Conservation (phyloP, 208 protist genomes). For the Endotrypanum monterogeii region DNA sequence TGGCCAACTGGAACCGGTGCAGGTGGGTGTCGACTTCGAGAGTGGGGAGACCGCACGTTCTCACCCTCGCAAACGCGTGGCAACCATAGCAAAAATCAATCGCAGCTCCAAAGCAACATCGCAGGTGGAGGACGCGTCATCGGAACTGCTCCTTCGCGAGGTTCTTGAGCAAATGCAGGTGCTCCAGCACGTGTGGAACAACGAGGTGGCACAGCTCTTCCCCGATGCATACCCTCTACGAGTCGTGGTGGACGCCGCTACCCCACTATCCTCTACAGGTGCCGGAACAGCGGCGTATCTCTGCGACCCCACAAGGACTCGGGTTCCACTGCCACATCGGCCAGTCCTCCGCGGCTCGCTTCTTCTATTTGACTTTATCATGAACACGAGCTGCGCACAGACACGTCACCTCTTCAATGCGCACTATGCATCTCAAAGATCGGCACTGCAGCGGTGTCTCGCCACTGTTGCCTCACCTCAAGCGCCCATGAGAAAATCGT, state of each 20-base stretch:
- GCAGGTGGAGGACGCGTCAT: background rate
- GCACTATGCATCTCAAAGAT: constrained; percentile 29
- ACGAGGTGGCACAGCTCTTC: constrained; percentile 30
- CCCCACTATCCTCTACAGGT: background rate
- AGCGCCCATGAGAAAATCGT: background rate
- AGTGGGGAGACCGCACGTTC: constrained; percentile 3
- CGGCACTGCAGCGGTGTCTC: constrained; percentile 4
- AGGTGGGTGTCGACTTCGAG: constrained; percentile 24
- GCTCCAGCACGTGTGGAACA: constrained; percentile 43
- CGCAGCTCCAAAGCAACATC: background rate
- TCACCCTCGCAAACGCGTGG: background rate
- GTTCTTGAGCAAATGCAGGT: constrained; percentile 41
- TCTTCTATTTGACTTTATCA: constrained; percentile 45
- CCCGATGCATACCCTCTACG: constrained; percentile 8
- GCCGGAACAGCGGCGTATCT: background rate
- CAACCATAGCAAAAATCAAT: background rate
- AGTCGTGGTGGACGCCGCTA: background rate
- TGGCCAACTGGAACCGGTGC: constrained; percentile 13
- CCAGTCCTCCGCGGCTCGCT: constrained; percentile 27
- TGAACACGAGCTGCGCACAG: constrained; percentile 23
- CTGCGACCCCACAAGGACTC: background rate
- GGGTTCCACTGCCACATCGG: background rate
- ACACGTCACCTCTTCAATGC: constrained; percentile 33
- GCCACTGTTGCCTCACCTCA: background rate
- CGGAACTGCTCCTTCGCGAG: constrained; percentile 16